phyloP scores from a whole-genome alignment of 306 rosid genomes.

The Prinsepia uniflora region DNA sequence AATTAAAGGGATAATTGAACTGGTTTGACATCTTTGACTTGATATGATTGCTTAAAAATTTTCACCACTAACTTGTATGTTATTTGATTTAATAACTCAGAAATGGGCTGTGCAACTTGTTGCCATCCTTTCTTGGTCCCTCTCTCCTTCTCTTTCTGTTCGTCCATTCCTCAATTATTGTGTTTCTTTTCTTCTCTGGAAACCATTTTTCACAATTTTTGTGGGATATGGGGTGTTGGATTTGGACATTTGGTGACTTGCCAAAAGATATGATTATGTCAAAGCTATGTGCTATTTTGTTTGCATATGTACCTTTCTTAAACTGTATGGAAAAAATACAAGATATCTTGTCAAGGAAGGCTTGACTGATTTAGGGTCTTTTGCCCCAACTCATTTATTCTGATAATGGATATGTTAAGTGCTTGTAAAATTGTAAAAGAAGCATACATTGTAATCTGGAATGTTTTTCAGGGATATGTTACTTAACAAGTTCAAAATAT shows the following conservation, averaged over 20 bases:
- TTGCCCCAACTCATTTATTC: background rate
- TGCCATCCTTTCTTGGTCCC: background rate
- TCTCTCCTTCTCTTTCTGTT: background rate
- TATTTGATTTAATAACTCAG: background rate
- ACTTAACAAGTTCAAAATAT: background rate
- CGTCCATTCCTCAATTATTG: background rate
- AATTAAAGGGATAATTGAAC: conserved; percentile 35
- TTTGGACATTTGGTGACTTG: background rate
- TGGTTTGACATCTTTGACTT: conserved; percentile 38
- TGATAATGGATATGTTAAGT: background rate
- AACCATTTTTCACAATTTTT: background rate
- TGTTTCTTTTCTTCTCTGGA: no score
- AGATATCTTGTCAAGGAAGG: background rate
- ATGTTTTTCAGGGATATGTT: background rate
- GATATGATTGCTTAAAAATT: background rate
- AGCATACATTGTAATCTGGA: background rate
- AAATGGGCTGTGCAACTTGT: background rate
- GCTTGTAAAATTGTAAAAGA: background rate
- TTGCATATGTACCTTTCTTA: background rate
- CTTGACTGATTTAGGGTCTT: background rate
- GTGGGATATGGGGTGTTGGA: background rate
- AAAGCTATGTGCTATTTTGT: background rate
- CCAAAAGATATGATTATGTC: background rate
- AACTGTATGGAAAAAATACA: background rate
- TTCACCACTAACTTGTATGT: background rate